A percentile compares a stretch with the other conserved stretches of the same genome.
Evolutionary conservation across 2,329 filamentous ascomycete genomes (phyloP).

Genomic region (Ophiostoma triangulosporum): DNA sequence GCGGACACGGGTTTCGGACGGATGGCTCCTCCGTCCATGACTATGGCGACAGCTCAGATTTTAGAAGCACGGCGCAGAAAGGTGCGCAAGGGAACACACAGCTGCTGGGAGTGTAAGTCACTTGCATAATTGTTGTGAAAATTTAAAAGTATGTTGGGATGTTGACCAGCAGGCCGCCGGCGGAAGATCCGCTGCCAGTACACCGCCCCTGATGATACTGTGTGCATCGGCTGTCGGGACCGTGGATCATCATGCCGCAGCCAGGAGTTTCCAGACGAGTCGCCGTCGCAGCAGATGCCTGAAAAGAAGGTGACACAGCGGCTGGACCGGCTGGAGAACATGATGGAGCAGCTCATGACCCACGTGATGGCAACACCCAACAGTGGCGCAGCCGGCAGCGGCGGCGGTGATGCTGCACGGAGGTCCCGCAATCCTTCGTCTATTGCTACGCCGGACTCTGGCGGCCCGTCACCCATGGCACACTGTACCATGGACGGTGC

Average conservation of each 20-base stretch:
- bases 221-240: conserved; percentile 31
- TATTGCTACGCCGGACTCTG: conserved; percentile 12
- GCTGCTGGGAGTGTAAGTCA: conserved; percentile 39
- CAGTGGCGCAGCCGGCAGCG: neutral
- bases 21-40: neutral
- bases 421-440: conserved; percentile 8
- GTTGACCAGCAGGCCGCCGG: conserved; percentile 21
- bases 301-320: conserved; percentile 30
- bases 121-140: too few relatives aligned
- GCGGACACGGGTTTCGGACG: neutral
- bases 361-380: conserved; percentile 17
- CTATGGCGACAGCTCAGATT: conserved; percentile 6
- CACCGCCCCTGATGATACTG: conserved; percentile 22
- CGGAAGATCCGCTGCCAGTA: conserved; percentile 37
- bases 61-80: conserved; percentile 26
- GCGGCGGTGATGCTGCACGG: neutral
- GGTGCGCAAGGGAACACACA: conserved; percentile 39
- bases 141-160: too few relatives aligned
- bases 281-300: conserved; percentile 15
- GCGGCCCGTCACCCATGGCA: neutral
- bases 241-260: conserved; percentile 29
- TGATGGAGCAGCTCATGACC: conserved; percentile 33
- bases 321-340: conserved; percentile 30
- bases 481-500: neutral
- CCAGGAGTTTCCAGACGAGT: conserved; percentile 30